Base-by-base conservation (phyloP, 768 basidiomycete genomes). In the Clitopilus hobsonii region DNA sequence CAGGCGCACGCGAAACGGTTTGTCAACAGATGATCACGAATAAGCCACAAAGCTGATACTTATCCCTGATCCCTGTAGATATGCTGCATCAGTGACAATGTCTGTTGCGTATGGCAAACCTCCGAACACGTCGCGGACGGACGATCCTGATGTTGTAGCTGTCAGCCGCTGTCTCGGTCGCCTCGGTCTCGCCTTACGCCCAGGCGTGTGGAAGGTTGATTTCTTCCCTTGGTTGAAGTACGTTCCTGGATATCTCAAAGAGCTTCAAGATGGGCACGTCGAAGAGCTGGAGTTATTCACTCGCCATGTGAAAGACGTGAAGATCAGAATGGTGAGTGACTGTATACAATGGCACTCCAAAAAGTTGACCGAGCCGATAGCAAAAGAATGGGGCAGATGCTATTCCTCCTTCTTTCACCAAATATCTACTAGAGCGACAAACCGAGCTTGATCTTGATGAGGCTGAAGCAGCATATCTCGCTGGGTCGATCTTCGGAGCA, bases 401-500 rank as follows among this genome's bases (percentile, higher is more conserved):
- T 47, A 62, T 71, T 7, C 67, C 71, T 0, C 67, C 70, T 1
- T 82, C 80, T 16, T 87, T 87, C 60, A 81, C 75, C 0, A 78
- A 75, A 63, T 81, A 84, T 56, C 74, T 86, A 24, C 68, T 86
- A 1, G 79, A 84, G 58, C 77, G 77, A 18, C 82, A 85, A 60
- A 55, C 62, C 1, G 76, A 81, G 47, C 77, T 82, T 45, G 78
- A 76, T 10, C 74, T 86, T 8, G 75, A 81, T 3, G 71, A 81
- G 51, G 71, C 80, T 51, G 84, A 87, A 61, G 75, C 78, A 23
- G 79, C 84, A 0, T 87, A 86, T 62, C 76, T 87, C 23, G 80
- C 81, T 0, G 85, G 85, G 0, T 75, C 77, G 30, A 80, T 87
- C 66, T 87, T 84, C 56, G 85, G 85, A 18, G 84, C 84, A 27